Evolutionary conservation across 352 stramenopile species (phyloP).

Genomic region (Globisporangium middletonii): DNA sequence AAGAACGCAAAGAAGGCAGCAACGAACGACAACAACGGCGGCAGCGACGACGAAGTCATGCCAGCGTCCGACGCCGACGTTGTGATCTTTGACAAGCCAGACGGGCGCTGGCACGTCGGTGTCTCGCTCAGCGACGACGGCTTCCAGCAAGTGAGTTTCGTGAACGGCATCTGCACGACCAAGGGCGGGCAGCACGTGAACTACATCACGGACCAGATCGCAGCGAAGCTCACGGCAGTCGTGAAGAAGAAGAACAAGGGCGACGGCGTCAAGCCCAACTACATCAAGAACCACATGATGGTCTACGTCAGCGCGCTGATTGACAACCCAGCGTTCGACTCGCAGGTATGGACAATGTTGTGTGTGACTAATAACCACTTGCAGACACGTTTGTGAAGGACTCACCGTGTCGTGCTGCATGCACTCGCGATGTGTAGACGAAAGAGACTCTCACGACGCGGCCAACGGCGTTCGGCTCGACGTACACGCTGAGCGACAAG

Average conservation of each 20-base stretch:
- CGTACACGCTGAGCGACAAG: slow-evolving; percentile 80
- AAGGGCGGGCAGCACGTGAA: slow-evolving; percentile 96
- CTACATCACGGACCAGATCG: slow-evolving; percentile 90
- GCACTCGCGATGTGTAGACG: slow-evolving; percentile 42
- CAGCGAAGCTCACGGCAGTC: slow-evolving; percentile 84
- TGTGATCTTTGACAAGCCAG: slow-evolving; percentile 91
- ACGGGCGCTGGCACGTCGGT: slow-evolving; percentile 93
- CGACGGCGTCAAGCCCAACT: slow-evolving; percentile 90
- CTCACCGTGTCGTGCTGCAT: neutral
- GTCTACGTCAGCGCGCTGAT: slow-evolving; percentile 97
- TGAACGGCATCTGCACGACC: slow-evolving; percentile 96
- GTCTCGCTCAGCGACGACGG: slow-evolving; percentile 90
- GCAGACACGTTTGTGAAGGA: neutral
- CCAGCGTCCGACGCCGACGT: slow-evolving; percentile 20
- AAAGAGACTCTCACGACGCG: slow-evolving; percentile 96
- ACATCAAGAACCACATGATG: slow-evolving; percentile 94
- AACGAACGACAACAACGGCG: neutral
- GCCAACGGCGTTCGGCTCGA: slow-evolving; percentile 79
- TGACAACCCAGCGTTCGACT: slow-evolving; percentile 98
- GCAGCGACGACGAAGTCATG: slow-evolving; percentile 9
- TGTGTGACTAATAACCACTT: neutral
- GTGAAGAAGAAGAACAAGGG: slow-evolving; percentile 94
- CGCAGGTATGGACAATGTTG: slow-evolving; percentile 54
- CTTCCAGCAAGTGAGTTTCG: slow-evolving; percentile 96
- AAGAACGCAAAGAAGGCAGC: slow-evolving; percentile 23